Conservation (phyloP, 2,329 filamentous ascomycete genomes). For the Neurospora crassa region DNA sequence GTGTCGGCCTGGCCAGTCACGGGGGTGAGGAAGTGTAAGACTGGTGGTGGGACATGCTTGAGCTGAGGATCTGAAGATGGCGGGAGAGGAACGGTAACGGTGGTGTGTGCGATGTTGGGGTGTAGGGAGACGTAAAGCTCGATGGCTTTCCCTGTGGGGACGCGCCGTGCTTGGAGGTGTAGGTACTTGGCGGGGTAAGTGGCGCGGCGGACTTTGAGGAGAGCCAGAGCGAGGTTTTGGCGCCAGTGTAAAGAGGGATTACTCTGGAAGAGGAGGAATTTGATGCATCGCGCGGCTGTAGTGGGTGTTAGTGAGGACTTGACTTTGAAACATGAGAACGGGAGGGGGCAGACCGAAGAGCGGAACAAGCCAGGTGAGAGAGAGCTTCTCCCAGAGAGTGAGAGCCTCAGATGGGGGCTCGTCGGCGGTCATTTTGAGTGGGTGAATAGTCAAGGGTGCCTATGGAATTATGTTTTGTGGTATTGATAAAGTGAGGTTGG, state of each 20-base stretch:
- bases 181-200: slow-evolving; percentile 4
- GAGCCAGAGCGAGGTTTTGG: slow-evolving; percentile 7
- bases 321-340: neutral
- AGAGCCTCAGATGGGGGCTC: neutral
- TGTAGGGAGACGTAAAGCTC: neutral
- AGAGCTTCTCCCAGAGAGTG: neutral
- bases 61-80: neutral
- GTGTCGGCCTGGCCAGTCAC: no score
- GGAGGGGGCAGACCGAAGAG: slow-evolving; percentile 1
- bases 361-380: neutral
- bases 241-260: slow-evolving; percentile 9
- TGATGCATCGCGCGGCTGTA: neutral
- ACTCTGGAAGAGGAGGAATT: neutral
- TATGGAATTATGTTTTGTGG: neutral
- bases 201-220: slow-evolving; percentile 6
- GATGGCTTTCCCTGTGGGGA: slow-evolving; percentile 3
- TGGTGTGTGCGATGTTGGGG: neutral
- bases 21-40: slow-evolving; percentile 14
- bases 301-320: neutral
- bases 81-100: neutral
- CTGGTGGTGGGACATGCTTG: neutral
- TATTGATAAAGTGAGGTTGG: neutral
- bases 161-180: slow-evolving; percentile 5
- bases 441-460: neutral
- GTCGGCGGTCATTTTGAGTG: neutral